A percentile compares a stretch with the other conserved stretches of the same genome.
Conservation (phyloP, 495 filamentous ascomycete species). For the Aspergillus mulundensis region DNA sequence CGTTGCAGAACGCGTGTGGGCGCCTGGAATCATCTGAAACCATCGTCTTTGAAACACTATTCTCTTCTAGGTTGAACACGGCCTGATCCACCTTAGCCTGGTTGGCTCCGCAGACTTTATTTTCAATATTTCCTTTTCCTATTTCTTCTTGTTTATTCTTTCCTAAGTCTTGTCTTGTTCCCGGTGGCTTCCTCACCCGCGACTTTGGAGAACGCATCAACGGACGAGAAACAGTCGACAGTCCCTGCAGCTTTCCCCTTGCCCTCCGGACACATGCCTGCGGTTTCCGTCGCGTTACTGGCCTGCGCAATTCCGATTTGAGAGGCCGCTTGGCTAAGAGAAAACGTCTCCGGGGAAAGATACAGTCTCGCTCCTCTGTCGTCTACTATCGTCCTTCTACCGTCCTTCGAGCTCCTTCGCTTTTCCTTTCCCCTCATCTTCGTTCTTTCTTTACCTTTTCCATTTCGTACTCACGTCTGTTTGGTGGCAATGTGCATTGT, state of each 20-base stretch:
- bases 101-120: constrained; percentile 18
- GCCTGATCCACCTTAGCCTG: constrained; percentile 20
- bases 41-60: constrained; percentile 24
- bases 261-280: constrained; percentile 21
- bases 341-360: constrained; percentile 20
- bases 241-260: constrained; percentile 41
- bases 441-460: constrained; percentile 7
- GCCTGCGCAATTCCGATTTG: constrained; percentile 39
- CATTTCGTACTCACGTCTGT: constrained; percentile 7
- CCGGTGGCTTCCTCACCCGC: constrained; percentile 12
- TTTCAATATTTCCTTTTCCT: constrained; percentile 10
- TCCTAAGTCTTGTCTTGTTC: constrained; percentile 7
- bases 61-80: constrained; percentile 21
- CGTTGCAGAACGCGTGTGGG: constrained; percentile 16
- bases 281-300: constrained; percentile 16
- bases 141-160: constrained; percentile 11
- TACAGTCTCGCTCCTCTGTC: constrained; percentile 19
- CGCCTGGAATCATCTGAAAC: constrained; percentile 25
- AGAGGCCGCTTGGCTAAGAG: constrained; percentile 30
- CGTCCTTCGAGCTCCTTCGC: not conserved
- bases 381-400: constrained; percentile 15
- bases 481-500: constrained; percentile 22
- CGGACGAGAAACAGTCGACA: constrained; percentile 16
- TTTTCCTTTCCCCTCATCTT: constrained; percentile 1
- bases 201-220: constrained; percentile 12